Evolutionary conservation across 2,329 filamentous ascomycete species (phyloP), one percentile per base, ranked within the genome.

Genomic region (Harringtonia aguacate): DNA sequence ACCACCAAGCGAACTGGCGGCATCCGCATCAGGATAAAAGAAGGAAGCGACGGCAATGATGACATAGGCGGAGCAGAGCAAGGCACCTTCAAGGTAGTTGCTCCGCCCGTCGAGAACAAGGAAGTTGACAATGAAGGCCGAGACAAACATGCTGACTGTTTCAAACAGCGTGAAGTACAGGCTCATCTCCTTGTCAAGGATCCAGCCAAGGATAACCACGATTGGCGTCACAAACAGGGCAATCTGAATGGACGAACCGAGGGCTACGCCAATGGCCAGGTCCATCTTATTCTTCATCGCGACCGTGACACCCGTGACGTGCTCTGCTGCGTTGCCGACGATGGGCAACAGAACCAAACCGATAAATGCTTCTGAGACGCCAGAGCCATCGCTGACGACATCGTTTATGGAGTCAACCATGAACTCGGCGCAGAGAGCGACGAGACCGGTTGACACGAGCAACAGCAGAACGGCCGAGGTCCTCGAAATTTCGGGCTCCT

Each of bases 101-200:
- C 73, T 79, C 50, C 81, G 72, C 14, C 82, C 83, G 52, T 84
- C 81, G 24, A 84, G 70, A 43, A 87, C 81, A n/a, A 87, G 64
- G 52, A 86, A 79, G 59, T 85, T 86, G 54, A 86, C 82, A 39
- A 87, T 75, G 47, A 86, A 67, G 4, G 83, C 80, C 3, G 72
- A 77, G 5, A 84, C 74, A 54, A 86, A 82, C 54, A 87, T 71
- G 31, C 79, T 77, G 18, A 85, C 77, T 1, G 82, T 86, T 63
- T 87, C 83, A 56, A 87, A 87, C 30, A 80, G 71, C 53, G 81
- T 81, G 61, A 87, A 87, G 52, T 83, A 81, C 39, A 87, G 68
- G n/a, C 75, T 68, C 58, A 80, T 70, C 18, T 76, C 68, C 33
- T 69, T 68, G 13, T 64, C 56, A 51, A 80, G 61, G 48, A 65